Evolutionary conservation across 768 basidiomycete genomes (phyloP).

Genomic region (Xerocomus brunneocitrinus): DNA sequence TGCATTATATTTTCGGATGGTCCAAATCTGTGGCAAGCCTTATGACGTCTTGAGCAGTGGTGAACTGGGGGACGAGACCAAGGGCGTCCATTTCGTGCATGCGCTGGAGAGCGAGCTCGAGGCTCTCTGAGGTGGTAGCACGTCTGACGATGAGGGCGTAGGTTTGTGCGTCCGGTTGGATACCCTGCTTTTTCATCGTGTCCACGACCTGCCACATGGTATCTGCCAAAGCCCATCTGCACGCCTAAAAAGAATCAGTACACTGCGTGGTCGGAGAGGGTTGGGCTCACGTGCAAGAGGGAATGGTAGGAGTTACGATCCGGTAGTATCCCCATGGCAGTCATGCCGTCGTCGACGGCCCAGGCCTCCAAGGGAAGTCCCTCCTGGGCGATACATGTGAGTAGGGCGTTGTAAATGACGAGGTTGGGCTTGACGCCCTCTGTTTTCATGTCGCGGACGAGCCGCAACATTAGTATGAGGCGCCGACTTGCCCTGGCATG

Average conservation of each 20-base stretch:
- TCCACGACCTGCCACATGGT: slow-evolving; percentile 48
- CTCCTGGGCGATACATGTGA: slow-evolving; percentile 44
- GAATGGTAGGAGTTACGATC: slow-evolving; percentile 51
- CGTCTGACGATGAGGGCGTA: slow-evolving; percentile 52
- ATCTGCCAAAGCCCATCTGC: slow-evolving; percentile 33
- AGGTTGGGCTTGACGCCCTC: slow-evolving; percentile 48
- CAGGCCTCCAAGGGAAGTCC: slow-evolving; percentile 48
- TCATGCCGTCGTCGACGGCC: slow-evolving; percentile 71
- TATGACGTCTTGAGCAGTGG: slow-evolving; percentile 50
- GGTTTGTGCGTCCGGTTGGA: slow-evolving; percentile 48
- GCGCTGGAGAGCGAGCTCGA: slow-evolving; percentile 63
- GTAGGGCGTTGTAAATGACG: slow-evolving; percentile 52
- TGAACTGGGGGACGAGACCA: slow-evolving; percentile 47
- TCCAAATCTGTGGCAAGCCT: slow-evolving; percentile 48
- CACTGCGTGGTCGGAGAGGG: background rate
- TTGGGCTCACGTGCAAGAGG: slow-evolving; percentile 51
- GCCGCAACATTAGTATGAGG: slow-evolving; percentile 39
- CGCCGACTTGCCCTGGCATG: slow-evolving; percentile 34
- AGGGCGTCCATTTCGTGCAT: slow-evolving; percentile 54
- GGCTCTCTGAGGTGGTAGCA: slow-evolving; percentile 41
- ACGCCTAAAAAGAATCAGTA: slow-evolving; percentile 38
- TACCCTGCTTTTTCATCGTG: slow-evolving; percentile 47
- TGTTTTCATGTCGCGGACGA: slow-evolving; percentile 56
- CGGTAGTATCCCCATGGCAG: slow-evolving; percentile 43
- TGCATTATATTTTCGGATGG: slow-evolving; percentile 59